Percentiles rank a stretch among this genome's conserved stretches.
These are phyloP conservation scores for Arthrobotrys entomopaga DNA, from an alignment of 2,329 filamentous ascomycete genomes.

Conservation along the genomic window DNA sequence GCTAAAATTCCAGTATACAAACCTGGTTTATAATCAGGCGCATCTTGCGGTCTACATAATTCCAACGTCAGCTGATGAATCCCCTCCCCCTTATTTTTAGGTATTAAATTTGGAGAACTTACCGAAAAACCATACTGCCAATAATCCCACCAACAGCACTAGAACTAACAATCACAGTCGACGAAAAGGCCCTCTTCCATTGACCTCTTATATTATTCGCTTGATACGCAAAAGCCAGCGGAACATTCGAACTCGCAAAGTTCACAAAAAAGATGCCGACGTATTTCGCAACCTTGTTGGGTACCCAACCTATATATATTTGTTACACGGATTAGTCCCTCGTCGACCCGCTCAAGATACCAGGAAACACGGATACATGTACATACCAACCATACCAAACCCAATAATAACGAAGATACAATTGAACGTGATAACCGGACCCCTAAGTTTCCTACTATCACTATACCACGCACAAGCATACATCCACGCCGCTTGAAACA, in stretches of 20 bases:
- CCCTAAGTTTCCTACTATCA: conserved; percentile 74
- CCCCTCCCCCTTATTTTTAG: no score
- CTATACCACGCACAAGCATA: conserved; percentile 70
- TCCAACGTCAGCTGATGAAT: no score
- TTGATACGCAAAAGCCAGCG: conserved; percentile 79
- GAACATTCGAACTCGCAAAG: conserved; percentile 79
- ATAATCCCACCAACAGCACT: conserved; percentile 82
- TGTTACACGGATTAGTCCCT: no score
- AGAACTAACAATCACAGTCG: conserved; percentile 77
- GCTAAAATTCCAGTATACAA: conserved; percentile 14
- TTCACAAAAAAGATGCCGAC: conserved; percentile 79
- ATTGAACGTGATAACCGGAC: conserved; percentile 74
- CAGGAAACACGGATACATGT: no score
- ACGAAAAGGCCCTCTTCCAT: conserved; percentile 85
- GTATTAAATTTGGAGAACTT: no score
- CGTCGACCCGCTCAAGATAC: no score
- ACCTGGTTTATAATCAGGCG: conserved; percentile 20
- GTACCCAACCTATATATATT: conserved; percentile 68
- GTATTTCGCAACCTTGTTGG: conserved; percentile 71
- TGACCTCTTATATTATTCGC: conserved; percentile 88
- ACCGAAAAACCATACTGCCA: conserved; percentile 74
- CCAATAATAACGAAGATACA: conserved; percentile 74
- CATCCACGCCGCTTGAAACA: conserved; percentile 73
- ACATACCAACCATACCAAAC: conserved; percentile 70
- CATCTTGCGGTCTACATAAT: conserved; percentile 56